phyloP scores from a whole-genome alignment of 2,329 filamentous ascomycete species.

The Sporothrix euskadiensis region DNA sequence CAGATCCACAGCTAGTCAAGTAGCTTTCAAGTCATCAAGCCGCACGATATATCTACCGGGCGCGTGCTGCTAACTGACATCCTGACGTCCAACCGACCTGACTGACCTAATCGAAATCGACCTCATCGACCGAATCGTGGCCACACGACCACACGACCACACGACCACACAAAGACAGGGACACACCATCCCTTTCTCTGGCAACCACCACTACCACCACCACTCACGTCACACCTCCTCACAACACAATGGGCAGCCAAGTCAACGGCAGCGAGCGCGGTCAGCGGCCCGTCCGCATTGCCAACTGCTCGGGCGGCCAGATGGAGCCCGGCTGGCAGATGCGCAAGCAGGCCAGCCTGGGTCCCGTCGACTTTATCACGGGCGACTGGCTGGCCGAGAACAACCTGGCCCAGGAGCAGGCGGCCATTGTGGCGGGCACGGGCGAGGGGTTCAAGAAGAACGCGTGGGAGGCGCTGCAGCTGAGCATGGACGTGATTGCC shows the following conservation, averaged over 20 bases:
- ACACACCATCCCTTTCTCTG: not conserved
- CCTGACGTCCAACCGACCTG: not conserved
- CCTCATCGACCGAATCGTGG: too few species aligned
- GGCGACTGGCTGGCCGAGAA: conserved; percentile 37
- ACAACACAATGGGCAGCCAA: conserved; percentile 4
- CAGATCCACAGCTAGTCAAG: not conserved
- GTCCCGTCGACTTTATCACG: conserved; percentile 33
- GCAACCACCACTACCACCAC: not conserved
- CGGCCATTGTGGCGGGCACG: conserved; percentile 14
- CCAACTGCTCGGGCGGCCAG: conserved; percentile 41
- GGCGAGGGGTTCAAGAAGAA: conserved; percentile 24
- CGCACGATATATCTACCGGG: not conserved
- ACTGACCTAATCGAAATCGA: not conserved
- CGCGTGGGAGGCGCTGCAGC: conserved; percentile 26
- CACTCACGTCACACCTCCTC: not conserved
- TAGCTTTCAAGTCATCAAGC: not conserved
- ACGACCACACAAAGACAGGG: not conserved
- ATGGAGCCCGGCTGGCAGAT: conserved; percentile 28
- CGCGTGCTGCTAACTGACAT: not conserved
- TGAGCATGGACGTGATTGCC: conserved; percentile 30
- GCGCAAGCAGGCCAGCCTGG: conserved; percentile 33
- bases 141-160: not conserved
- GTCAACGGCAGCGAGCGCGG: conserved; percentile 18
- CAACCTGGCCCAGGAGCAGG: conserved; percentile 35
- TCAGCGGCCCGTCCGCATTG: conserved; percentile 40